Evolutionary conservation across 2,329 filamentous ascomycete species (phyloP).

Genomic region (Gaeumannomyces sp.): DNA sequence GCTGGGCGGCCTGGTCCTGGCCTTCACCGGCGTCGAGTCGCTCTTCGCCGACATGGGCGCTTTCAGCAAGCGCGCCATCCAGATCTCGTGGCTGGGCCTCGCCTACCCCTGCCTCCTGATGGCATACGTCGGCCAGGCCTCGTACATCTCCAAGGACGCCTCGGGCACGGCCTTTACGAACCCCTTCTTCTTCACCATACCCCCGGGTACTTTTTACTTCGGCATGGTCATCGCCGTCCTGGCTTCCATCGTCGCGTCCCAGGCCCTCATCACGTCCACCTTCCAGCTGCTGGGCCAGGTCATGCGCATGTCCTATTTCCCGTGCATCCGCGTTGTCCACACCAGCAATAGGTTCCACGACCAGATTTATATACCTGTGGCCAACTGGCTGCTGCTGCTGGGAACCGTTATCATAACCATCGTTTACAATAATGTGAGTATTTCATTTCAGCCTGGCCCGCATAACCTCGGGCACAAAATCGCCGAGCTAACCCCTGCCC

Average conservation of each 20-base stretch:
- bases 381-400: conserved; percentile 72
- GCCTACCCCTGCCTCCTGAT: conserved; percentile 61
- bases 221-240: conserved; percentile 58
- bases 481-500: not conserved
- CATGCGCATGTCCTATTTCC: conserved; percentile 67
- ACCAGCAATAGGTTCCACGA: conserved; percentile 65
- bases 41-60: conserved; percentile 74
- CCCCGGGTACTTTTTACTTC: conserved; percentile 58
- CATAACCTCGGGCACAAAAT: conserved; percentile 12
- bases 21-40: conserved; percentile 74
- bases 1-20: conserved; percentile 65
- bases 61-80: conserved; percentile 63
- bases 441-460: conserved; percentile 4
- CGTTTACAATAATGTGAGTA: conserved; percentile 61
- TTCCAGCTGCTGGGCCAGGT: conserved; percentile 67
- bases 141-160: conserved; percentile 56
- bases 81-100: conserved; percentile 65
- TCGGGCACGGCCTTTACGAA: conserved; percentile 57
- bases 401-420: conserved; percentile 69
- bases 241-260: conserved; percentile 68
- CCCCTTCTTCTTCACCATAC: conserved; percentile 65
- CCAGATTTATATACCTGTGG: conserved; percentile 69
- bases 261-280: conserved; percentile 71
- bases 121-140: conserved; percentile 68
- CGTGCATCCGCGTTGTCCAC: conserved; percentile 67